Conservation (phyloP, 495 filamentous ascomycete species). For the Hypoxylon crocopeplum region DNA sequence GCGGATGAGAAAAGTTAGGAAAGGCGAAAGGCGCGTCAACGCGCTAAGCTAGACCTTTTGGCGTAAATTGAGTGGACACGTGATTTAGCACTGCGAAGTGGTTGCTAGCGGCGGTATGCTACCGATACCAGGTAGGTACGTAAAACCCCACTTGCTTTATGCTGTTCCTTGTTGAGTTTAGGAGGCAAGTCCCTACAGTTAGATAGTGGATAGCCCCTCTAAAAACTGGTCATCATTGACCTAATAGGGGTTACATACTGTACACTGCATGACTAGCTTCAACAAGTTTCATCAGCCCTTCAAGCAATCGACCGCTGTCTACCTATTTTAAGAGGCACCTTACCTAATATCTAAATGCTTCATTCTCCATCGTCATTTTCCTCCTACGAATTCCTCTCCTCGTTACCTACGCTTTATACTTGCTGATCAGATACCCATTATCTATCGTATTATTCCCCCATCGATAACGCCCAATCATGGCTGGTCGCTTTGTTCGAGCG, state of each 20-base stretch:
- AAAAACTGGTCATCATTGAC: too few species aligned
- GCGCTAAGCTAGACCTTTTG: slow-evolving; percentile 19
- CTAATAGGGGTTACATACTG: too few species aligned
- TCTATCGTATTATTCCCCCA: slow-evolving; percentile 12
- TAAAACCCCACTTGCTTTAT: too few species aligned
- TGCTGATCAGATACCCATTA: not conserved
- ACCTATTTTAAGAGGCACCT: too few species aligned
- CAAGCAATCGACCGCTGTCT: too few species aligned
- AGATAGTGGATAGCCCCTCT: too few species aligned
- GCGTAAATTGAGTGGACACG: not conserved
- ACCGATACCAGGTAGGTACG: too few species aligned
- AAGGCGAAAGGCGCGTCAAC: slow-evolving; percentile 19
- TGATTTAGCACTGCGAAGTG: slow-evolving; percentile 9
- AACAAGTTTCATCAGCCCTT: too few species aligned
- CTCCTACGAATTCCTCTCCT: slow-evolving; percentile 2
- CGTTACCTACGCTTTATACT: slow-evolving; percentile 1
- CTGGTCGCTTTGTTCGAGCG: slow-evolving; percentile 95
- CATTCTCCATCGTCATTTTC: slow-evolving; percentile 19
- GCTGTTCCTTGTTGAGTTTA: too few species aligned
- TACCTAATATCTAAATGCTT: slow-evolving; percentile 11
- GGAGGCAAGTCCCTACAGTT: too few species aligned
- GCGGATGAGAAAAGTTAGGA: not conserved
- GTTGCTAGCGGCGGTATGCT: too few species aligned
- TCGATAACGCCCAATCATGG: slow-evolving; percentile 63
- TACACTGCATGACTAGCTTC: too few species aligned